These are phyloP conservation scores for Nannochloris sp. DNA, from an alignment of 139 green algal genomes.

Conservation along the genomic window DNA sequence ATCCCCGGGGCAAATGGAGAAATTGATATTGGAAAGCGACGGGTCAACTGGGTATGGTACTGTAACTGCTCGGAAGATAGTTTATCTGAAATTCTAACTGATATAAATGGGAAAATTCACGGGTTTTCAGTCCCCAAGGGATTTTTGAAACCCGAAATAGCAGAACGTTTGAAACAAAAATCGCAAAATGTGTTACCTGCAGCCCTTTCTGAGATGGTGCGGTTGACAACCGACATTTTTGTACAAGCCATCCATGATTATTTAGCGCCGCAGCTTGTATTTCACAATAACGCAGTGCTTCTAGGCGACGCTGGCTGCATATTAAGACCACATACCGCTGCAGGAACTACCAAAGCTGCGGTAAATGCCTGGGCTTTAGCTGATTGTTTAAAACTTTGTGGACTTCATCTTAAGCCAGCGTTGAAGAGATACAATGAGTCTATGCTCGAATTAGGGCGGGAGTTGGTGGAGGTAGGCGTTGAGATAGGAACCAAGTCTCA, in stretches of 20 bases:
- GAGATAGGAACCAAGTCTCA: not conserved
- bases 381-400: not conserved
- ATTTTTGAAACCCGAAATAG: not conserved
- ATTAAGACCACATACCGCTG: slow-evolving; percentile 1
- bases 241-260: slow-evolving; percentile 2
- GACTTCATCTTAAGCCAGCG: not conserved
- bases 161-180: not conserved
- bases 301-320: not conserved
- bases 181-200: not conserved
- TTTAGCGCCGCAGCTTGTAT: not conserved
- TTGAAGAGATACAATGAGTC: not conserved
- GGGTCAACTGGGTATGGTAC: slow-evolving; percentile 11
- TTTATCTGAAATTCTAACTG: not conserved
- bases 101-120: not conserved
- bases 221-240: not conserved
- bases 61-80: not conserved
- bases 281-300: not conserved
- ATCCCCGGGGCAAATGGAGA: not conserved
- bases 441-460: not conserved
- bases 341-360: slow-evolving; percentile 5
- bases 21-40: not conserved
- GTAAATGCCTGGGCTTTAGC: slow-evolving; percentile 2
- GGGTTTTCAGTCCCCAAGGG: not conserved
- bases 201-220: not conserved
- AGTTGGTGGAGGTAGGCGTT: not conserved